Evolutionary conservation across 1,139 yeast genomes (phyloP).

Genomic region (Zhuliangozyma parablackwelliae): DNA sequence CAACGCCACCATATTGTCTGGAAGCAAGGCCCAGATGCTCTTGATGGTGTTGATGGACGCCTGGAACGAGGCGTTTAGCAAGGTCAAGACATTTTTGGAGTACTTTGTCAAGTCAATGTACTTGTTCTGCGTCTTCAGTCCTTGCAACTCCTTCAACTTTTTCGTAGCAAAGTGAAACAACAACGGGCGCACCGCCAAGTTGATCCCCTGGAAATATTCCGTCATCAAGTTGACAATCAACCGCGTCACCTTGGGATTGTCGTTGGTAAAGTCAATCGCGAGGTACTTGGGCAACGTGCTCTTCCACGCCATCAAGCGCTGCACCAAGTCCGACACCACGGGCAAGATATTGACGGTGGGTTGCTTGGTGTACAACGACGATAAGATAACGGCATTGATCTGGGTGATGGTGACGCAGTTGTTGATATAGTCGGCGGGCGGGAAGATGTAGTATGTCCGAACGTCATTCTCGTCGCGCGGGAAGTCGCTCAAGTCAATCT

Average conservation of each 20-base stretch:
- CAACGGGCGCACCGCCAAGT: conserved; percentile 76
- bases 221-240: conserved; percentile 76
- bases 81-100: conserved; percentile 62
- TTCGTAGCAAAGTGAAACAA: conserved; percentile 75
- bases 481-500: conserved; percentile 51
- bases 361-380: conserved; percentile 70
- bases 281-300: conserved; percentile 59
- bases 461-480: conserved; percentile 49
- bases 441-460: conserved; percentile 61
- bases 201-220: conserved; percentile 82
- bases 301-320: conserved; percentile 68
- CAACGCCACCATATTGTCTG: conserved; percentile 74
- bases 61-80: conserved; percentile 76
- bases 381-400: conserved; percentile 69
- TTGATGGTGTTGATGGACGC: conserved; percentile 79
- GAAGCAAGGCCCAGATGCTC: conserved; percentile 66
- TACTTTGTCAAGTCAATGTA: conserved; percentile 66
- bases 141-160: conserved; percentile 53
- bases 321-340: conserved; percentile 67
- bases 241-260: conserved; percentile 57
- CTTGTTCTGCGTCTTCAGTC: conserved; percentile 38
- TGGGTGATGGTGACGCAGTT: conserved; percentile 80
- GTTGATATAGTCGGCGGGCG: conserved; percentile 73
- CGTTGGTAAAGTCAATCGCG: conserved; percentile 57
- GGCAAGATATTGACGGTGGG: conserved; percentile 73